These are phyloP conservation scores for Talaromyces thailandensis DNA, from an alignment of 495 filamentous ascomycete species.

Conservation along the genomic window DNA sequence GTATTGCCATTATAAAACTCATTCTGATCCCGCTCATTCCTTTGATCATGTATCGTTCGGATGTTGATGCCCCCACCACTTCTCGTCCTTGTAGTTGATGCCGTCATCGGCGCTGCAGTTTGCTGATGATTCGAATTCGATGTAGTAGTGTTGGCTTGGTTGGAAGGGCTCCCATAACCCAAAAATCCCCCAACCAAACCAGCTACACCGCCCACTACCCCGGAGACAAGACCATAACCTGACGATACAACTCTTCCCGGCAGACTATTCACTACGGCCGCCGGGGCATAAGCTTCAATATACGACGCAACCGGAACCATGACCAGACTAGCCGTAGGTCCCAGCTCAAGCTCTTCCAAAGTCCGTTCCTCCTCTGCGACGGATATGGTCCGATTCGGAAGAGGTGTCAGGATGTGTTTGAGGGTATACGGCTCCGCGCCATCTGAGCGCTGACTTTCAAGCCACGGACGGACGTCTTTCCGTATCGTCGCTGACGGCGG, in stretches of 20 bases:
- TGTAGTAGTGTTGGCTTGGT: background rate
- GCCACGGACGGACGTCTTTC: conserved; percentile 64
- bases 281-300: conserved; percentile 48
- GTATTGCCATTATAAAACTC: conserved; percentile 89
- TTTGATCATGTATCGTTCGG: conserved; percentile 50
- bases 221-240: conserved; percentile 34
- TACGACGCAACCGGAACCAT: conserved; percentile 61
- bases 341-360: conserved; percentile 57
- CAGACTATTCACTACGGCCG: conserved; percentile 24
- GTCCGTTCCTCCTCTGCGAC: conserved; percentile 62
- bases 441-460: conserved; percentile 47
- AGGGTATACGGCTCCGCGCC: conserved; percentile 64
- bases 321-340: conserved; percentile 74
- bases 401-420: conserved; percentile 73
- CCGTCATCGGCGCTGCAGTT: conserved; percentile 1
- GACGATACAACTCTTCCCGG: conserved; percentile 33
- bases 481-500: conserved; percentile 52
- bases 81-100: conserved; percentile 12
- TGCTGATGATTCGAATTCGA: background rate
- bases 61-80: conserved; percentile 31
- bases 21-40: conserved; percentile 38
- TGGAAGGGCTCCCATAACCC: conserved; percentile 31
- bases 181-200: conserved; percentile 48
- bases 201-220: conserved; percentile 33
- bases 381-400: conserved; percentile 63